These are phyloP conservation scores for Angophora floribunda DNA, from an alignment of 345 rosid species.

Conservation along the genomic window DNA sequence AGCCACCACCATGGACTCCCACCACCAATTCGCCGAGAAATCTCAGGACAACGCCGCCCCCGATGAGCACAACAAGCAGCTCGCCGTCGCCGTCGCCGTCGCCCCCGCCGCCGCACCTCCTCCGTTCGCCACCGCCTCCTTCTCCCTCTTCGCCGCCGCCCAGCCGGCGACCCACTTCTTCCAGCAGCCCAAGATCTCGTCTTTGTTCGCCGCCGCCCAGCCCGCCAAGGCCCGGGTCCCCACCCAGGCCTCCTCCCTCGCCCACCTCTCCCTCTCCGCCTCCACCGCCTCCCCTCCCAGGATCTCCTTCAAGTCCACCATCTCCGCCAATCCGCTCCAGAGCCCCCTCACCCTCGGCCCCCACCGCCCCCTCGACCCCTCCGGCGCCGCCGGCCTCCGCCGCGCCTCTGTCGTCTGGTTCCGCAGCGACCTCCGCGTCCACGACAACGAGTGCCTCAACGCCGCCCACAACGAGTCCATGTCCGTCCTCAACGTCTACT, in stretches of 20 bases:
- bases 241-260: slow-evolving; percentile 54
- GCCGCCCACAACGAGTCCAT: slow-evolving; percentile 75
- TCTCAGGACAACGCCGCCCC: slow-evolving; percentile 25
- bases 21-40: slow-evolving; percentile 3
- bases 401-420: slow-evolving; percentile 88
- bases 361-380: slow-evolving; percentile 85
- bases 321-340: slow-evolving; percentile 75
- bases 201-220: slow-evolving; percentile 23
- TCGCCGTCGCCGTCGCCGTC: background rate
- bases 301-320: slow-evolving; percentile 70
- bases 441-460: slow-evolving; percentile 84
- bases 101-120: background rate
- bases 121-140: slow-evolving; percentile 52
- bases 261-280: slow-evolving; percentile 28
- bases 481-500: slow-evolving; percentile 87
- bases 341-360: slow-evolving; percentile 78
- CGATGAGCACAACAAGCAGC: background rate
- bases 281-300: slow-evolving; percentile 36
- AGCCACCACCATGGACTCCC: slow-evolving; percentile 35
- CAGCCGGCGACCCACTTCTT: slow-evolving; percentile 41
- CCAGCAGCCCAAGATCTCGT: slow-evolving; percentile 30
- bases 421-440: slow-evolving; percentile 90
- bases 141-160: slow-evolving; percentile 40
- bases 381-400: slow-evolving; percentile 71
- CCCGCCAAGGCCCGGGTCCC: slow-evolving; percentile 64